A percentile compares a stretch with the other conserved stretches of the same genome.
Evolutionary conservation across 2,329 filamentous ascomycete genomes (phyloP).

Genomic region (Falciphora oryzae): DNA sequence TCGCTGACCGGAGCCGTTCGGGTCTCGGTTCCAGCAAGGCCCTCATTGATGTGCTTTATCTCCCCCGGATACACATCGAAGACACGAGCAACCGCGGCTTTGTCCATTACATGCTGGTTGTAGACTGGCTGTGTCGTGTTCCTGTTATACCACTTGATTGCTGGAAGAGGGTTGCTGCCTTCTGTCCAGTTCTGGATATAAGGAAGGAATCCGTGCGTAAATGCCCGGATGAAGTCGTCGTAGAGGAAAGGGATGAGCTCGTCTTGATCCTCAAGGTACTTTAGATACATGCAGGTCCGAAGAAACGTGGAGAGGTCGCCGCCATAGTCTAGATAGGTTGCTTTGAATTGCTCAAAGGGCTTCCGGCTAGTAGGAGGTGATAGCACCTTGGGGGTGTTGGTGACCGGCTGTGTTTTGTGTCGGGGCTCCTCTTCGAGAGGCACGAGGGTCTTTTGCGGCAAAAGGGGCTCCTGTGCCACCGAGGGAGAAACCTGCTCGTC

Average conservation of each 20-base stretch:
- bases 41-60: slow-evolving; percentile 1
- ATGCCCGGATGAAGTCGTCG: slow-evolving; percentile 47
- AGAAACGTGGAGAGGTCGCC: slow-evolving; percentile 38
- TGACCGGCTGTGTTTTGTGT: too few species aligned
- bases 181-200: slow-evolving; percentile 30
- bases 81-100: slow-evolving; percentile 13
- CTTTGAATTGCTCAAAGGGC: slow-evolving; percentile 24
- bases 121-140: slow-evolving; percentile 19
- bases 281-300: slow-evolving; percentile 37
- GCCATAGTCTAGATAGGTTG: slow-evolving; percentile 36
- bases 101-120: slow-evolving; percentile 20
- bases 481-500: neutral
- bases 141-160: slow-evolving; percentile 36
- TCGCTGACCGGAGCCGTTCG: neutral
- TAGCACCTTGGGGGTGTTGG: neutral
- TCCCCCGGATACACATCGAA: slow-evolving; percentile 14
- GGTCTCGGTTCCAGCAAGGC: neutral
- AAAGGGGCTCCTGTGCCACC: neutral
- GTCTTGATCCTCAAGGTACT: slow-evolving; percentile 27
- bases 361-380: too few species aligned
- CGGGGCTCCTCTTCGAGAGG: neutral
- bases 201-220: slow-evolving; percentile 33
- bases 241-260: slow-evolving; percentile 38
- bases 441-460: neutral
- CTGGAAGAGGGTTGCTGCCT: slow-evolving; percentile 24